Base-by-base conservation (phyloP, 441 rosid genomes). In the Manihot esculenta region DNA sequence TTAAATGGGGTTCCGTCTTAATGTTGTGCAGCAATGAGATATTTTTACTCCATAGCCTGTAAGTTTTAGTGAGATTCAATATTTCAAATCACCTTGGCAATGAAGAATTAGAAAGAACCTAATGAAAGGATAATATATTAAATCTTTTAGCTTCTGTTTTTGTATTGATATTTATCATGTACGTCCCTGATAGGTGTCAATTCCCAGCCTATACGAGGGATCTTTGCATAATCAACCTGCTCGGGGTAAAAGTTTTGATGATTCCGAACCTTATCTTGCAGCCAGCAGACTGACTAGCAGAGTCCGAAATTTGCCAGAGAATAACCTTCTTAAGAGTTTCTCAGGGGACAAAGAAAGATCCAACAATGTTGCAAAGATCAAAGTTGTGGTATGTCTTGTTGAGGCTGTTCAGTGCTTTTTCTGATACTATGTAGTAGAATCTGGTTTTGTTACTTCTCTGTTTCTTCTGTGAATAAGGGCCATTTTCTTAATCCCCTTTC, bases 331-430 rank as follows among this genome's bases (percentile, higher is more conserved):
- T 48, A 88, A 81, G 74, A 86, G 87, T 75, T 80, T 85, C 62
- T 72, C 85, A 17, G 74, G 66, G 50, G 95, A 93, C 71, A 89
- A 78, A 70, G 88, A 85, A 62, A 86, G 80, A 73, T 83, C 85
- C 59, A 87, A 83, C 76, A 83, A 75, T 81, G 98, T 93, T 64
- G 95, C 98, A n/a, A 93, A 87, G 85, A 93, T 90, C 76, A 93
- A 93, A 93, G 97, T 90, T 42, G 95, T 89, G 91, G 98, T 90
- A 86, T 50, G 88, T 70, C 58, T 45, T 26, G 57, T 64, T 70
- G 62, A 21, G 14, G 50, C 69, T 20, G 21, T 44, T 42, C 67
- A n/a, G 69, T 10, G 3, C 27, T 54, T 24, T 26, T 30, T 48
- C 17, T 48, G 38, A 3, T 59, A 35, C 14, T 30, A 45, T 20